Conservation (phyloP, 805 yeast species). For the Spathaspora sp. region DNA sequence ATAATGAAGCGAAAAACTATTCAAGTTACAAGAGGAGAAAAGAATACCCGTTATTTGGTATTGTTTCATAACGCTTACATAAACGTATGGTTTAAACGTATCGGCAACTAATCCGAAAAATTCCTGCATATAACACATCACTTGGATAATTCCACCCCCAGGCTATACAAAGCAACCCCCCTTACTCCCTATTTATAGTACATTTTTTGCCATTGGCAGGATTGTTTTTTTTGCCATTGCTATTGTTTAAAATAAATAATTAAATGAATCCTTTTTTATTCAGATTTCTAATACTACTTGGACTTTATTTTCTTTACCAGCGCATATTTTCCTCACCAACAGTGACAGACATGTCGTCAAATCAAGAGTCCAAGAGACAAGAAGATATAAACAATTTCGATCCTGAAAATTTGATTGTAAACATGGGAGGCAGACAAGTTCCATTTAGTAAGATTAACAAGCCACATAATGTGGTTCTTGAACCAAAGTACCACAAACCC, state of each 20-base stretch:
- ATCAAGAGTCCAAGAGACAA: slow-evolving; percentile 7
- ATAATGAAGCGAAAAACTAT: no score
- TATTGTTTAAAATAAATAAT: background rate
- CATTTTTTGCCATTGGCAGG: no score
- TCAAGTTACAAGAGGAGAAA: no score
- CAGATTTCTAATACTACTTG: slow-evolving; percentile 2
- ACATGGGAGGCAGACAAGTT: slow-evolving; percentile 34
- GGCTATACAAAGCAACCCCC: no score
- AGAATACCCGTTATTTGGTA: no score
- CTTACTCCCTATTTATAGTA: no score
- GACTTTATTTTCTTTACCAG: slow-evolving; percentile 3
- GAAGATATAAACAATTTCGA: slow-evolving; percentile 5
- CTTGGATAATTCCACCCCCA: no score
- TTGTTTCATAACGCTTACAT: no score
- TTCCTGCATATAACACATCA: background rate
- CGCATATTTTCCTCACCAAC: background rate
- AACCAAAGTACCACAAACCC: slow-evolving; percentile 13
- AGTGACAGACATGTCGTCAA: slow-evolving; percentile 2
- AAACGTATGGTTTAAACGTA: no score
- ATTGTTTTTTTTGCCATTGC: background rate
- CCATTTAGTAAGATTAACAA: slow-evolving; percentile 35
- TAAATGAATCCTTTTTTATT: slow-evolving; percentile 6
- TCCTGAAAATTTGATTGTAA: slow-evolving; percentile 21
- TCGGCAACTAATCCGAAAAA: no score
- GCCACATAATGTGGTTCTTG: slow-evolving; percentile 33